These are phyloP conservation scores for Lignosus rhinocerotis DNA, from an alignment of 1,284 basidiomycete species.

Conservation along the genomic window DNA sequence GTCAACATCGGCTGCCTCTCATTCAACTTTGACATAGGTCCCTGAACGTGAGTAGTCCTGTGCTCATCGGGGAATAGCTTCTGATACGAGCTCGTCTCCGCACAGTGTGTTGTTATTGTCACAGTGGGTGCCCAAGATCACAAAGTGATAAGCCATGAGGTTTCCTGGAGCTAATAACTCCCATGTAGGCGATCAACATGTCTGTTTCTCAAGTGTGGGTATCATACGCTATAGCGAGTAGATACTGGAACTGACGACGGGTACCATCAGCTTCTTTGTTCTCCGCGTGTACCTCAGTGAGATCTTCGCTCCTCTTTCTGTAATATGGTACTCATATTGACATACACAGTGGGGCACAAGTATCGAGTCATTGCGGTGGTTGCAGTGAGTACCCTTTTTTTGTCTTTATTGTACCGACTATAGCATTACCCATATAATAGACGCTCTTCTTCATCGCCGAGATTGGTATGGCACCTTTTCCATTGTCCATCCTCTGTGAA, in stretches of 20 bases:
- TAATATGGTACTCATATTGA: not conserved
- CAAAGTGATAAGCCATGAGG: not conserved
- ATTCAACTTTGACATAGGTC: not conserved
- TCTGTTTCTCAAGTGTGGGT: slow-evolving; percentile 6
- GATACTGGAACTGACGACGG: not conserved
- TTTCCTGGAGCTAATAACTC: not conserved
- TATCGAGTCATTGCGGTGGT: slow-evolving; percentile 1
- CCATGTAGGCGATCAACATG: not conserved
- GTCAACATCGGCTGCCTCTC: no score
- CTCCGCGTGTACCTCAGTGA: slow-evolving; percentile 3
- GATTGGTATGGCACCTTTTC: not conserved
- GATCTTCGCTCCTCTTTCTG: not conserved
- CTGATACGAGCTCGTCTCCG: no score
- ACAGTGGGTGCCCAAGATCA: not conserved
- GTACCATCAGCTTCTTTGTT: not conserved
- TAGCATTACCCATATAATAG: not conserved
- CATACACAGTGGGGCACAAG: not conserved
- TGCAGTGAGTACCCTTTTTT: not conserved
- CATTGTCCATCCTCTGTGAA: not conserved
- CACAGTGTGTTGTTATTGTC: not conserved
- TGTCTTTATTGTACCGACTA: no score
- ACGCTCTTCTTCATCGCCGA: not conserved
- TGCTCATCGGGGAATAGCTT: not conserved
- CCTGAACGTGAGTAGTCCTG: not conserved
- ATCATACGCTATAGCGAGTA: not conserved